Evolutionary conservation across 129 eudicot genomes (phyloP).

Genomic region (Artemisia tridentata): DNA sequence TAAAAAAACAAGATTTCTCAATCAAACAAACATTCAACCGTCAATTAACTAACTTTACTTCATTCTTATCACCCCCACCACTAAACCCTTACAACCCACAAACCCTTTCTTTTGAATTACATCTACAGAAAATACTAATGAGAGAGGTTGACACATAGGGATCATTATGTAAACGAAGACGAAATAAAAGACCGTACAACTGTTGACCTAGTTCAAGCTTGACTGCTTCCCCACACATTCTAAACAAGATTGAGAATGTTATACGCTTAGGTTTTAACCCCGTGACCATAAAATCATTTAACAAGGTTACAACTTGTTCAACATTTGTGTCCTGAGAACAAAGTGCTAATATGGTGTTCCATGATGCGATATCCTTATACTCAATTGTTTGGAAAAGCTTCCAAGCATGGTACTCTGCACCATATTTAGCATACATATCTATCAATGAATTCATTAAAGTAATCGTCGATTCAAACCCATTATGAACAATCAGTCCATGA

Average conservation of each 20-base stretch:
- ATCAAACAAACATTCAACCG: too few relatives aligned
- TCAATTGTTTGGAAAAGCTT: conserved; percentile 34
- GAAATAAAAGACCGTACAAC: too few relatives aligned
- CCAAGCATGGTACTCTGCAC: conserved; percentile 17
- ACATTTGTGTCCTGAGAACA: too few relatives aligned
- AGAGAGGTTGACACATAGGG: too few relatives aligned
- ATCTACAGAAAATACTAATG: too few relatives aligned
- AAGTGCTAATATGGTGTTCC: too few relatives aligned
- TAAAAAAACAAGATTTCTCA: too few relatives aligned
- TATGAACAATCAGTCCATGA: conserved; percentile 32
- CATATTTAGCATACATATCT: conserved; percentile 39
- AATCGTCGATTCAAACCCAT: conserved; percentile 21
- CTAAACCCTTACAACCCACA: too few relatives aligned
- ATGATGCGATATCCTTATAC: conserved; percentile 35
- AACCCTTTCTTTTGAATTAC: too few relatives aligned
- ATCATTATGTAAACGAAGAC: too few relatives aligned
- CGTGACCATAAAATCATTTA: conserved; percentile 21
- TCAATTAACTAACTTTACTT: too few relatives aligned
- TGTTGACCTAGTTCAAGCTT: conserved; percentile 34
- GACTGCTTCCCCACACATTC: conserved; percentile 27
- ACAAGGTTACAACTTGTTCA: conserved; percentile 20
- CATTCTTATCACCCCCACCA: too few relatives aligned
- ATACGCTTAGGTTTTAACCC: conserved; percentile 33
- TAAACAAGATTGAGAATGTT: conserved; percentile 40
- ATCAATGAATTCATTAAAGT: conserved; percentile 33